Evolutionary conservation across 768 basidiomycete genomes (phyloP).

Genomic region (Lactarius psammicola): DNA sequence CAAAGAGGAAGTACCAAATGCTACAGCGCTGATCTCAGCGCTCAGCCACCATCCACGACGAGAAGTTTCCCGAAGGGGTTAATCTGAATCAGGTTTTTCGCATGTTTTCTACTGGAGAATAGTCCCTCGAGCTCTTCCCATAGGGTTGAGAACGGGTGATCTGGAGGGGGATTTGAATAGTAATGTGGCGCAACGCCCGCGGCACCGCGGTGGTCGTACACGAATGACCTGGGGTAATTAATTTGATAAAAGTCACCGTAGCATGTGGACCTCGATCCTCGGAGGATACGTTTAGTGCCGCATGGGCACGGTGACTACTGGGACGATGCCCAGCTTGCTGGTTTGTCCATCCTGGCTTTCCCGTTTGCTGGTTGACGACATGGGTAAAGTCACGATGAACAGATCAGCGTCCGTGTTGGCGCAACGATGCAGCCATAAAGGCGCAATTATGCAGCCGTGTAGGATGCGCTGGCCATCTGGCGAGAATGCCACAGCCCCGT

Average conservation of each 20-base stretch:
- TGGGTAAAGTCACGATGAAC: background rate
- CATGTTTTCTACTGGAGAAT: slow-evolving; percentile 1
- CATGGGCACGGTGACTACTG: background rate
- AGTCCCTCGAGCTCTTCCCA: background rate
- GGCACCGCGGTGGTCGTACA: background rate
- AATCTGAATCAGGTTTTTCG: background rate
- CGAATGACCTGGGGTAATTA: background rate
- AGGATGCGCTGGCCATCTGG: no score
- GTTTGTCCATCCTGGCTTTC: background rate
- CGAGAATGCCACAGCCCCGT: no score
- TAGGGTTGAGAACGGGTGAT: background rate
- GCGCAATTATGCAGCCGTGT: background rate
- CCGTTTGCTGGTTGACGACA: background rate
- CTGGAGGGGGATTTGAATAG: background rate
- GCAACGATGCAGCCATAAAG: background rate
- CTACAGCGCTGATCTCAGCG: background rate
- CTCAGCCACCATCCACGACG: slow-evolving; percentile 2
- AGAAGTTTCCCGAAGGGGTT: background rate
- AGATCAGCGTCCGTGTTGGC: background rate
- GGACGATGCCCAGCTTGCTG: background rate
- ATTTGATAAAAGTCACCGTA: background rate
- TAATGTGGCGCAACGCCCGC: background rate
- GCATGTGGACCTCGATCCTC: background rate
- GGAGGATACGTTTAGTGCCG: background rate
- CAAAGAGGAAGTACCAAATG: background rate